These are phyloP conservation scores for Hirsutella minnesotensis DNA, from an alignment of 2,329 filamentous ascomycete species.

Conservation along the genomic window DNA sequence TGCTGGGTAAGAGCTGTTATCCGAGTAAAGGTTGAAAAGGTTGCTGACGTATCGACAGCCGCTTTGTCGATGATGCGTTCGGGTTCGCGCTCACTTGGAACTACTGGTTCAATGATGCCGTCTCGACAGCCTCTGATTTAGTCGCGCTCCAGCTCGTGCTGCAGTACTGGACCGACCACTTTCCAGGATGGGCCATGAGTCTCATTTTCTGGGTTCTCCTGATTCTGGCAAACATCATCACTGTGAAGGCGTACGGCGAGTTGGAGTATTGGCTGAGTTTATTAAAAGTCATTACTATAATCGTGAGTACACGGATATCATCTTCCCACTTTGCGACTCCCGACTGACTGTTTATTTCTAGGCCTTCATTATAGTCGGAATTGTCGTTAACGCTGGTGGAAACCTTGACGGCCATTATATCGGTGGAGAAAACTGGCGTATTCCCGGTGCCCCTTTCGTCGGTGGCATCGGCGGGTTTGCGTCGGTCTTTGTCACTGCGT, in stretches of 20 bases:
- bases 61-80: constrained; percentile 41
- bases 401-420: constrained; percentile 43
- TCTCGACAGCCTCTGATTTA: constrained; percentile 41
- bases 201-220: constrained; percentile 48
- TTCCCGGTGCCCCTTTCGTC: constrained; percentile 51
- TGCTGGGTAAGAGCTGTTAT: constrained; percentile 17
- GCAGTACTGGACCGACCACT: constrained; percentile 49
- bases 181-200: constrained; percentile 52
- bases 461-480: constrained; percentile 54
- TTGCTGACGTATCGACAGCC: constrained; percentile 10
- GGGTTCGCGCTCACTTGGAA: constrained; percentile 46
- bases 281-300: constrained; percentile 40
- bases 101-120: constrained; percentile 56
- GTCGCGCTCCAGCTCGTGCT: constrained; percentile 41
- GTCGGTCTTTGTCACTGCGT: constrained; percentile 40
- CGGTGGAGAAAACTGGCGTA: constrained; percentile 44
- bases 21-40: too few relatives aligned
- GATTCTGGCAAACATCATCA: constrained; percentile 27
- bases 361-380: constrained; percentile 51
- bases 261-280: constrained; percentile 46
- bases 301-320: constrained; percentile 23
- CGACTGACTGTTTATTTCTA: constrained; percentile 2
- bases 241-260: constrained; percentile 23
- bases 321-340: too few relatives aligned
- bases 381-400: constrained; percentile 39